Conservation (phyloP, 805 yeast species). For the Vanderwaltozyma polyspora region DNA sequence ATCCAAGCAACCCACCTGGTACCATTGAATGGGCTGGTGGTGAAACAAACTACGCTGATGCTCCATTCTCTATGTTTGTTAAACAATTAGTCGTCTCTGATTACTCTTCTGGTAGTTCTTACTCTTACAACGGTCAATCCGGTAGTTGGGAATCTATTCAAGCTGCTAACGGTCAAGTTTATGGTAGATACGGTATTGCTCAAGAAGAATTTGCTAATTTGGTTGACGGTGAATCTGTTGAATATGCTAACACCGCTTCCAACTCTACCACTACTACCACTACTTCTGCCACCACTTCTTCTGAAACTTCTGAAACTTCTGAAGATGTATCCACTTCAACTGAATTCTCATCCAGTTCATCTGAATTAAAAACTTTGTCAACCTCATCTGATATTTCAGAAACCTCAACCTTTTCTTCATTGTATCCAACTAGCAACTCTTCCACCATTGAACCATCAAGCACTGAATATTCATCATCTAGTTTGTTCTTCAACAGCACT, state of each 20-base stretch:
- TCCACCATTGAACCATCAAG: slow-evolving; percentile 11
- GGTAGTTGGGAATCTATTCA: slow-evolving; percentile 53
- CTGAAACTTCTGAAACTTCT: slow-evolving; percentile 4
- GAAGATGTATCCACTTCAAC: slow-evolving; percentile 3
- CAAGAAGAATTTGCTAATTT: slow-evolving; percentile 30
- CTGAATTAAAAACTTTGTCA: neutral
- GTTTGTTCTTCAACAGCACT: slow-evolving; percentile 5
- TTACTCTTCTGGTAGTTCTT: slow-evolving; percentile 53
- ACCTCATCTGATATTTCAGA: too few species aligned
- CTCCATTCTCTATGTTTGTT: slow-evolving; percentile 60
- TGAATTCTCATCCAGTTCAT: neutral
- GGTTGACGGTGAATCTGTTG: slow-evolving; percentile 16
- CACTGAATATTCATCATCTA: slow-evolving; percentile 4
- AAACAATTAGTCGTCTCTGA: slow-evolving; percentile 51
- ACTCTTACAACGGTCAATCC: slow-evolving; percentile 41
- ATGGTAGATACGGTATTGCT: slow-evolving; percentile 46
- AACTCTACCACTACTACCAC: slow-evolving; percentile 7
- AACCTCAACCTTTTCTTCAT: slow-evolving; percentile 3
- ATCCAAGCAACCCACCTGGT: slow-evolving; percentile 49
- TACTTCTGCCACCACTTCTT: slow-evolving; percentile 5
- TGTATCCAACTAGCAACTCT: too few species aligned
- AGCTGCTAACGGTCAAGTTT: slow-evolving; percentile 46
- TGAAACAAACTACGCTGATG: slow-evolving; percentile 46
- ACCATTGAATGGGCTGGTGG: slow-evolving; percentile 84
- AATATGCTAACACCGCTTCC: slow-evolving; percentile 5